phyloP scores from a whole-genome alignment of 2,329 filamentous ascomycete species.

The Magnaporthiopsis poae region DNA sequence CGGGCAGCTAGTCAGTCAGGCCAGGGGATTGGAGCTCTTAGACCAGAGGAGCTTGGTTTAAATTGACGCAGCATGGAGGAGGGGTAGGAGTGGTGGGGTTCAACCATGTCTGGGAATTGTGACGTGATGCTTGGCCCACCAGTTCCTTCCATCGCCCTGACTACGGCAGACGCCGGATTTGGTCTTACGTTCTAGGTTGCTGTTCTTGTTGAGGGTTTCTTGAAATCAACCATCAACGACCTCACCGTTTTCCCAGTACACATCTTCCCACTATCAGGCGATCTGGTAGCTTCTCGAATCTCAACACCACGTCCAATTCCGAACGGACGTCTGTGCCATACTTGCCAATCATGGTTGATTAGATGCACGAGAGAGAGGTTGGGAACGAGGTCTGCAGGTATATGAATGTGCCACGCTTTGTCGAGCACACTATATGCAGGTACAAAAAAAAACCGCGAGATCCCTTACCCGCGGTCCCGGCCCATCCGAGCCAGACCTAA shows the following conservation, averaged over 20 bases:
- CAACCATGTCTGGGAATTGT: constrained; percentile 7
- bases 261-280: background rate
- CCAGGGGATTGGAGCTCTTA: background rate
- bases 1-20: background rate
- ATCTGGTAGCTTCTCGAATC: background rate
- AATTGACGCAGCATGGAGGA: constrained; percentile 7
- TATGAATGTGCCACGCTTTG: background rate
- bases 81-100: constrained; percentile 5
- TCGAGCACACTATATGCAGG: background rate
- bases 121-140: constrained; percentile 13
- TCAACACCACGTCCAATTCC: background rate
- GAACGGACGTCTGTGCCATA: background rate
- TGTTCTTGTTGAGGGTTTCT: no score
- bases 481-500: background rate
- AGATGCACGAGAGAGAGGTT: background rate
- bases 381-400: background rate
- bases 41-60: background rate
- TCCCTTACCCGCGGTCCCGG: background rate
- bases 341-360: background rate
- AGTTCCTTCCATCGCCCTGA: background rate
- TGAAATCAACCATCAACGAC: no score
- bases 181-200: background rate
- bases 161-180: background rate
- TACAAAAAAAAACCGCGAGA: background rate
- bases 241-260: background rate